phyloP scores from a whole-genome alignment of 108 stramenopile genomes.

The Fistulifera solaris region DNA sequence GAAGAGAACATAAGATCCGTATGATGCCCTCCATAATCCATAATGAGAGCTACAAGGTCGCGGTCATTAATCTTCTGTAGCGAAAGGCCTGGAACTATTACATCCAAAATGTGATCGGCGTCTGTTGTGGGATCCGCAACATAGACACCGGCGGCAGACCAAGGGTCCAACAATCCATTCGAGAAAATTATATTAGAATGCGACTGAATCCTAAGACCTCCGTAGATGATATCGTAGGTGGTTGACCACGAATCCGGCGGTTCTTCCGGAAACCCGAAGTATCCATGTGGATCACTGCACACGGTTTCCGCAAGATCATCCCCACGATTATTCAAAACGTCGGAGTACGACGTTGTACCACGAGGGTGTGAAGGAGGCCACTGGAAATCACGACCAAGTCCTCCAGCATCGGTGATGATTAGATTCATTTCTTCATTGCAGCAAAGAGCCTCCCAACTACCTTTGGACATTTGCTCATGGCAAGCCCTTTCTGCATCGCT shows the following conservation, averaged over 20 bases:
- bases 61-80: conserved; percentile 24
- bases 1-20: conserved; percentile 74
- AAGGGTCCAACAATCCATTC: conserved; percentile 83
- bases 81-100: conserved; percentile 11
- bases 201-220: conserved; percentile 26
- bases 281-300: conserved; percentile 40
- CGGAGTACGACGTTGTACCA: conserved; percentile 22
- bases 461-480: conserved; percentile 22
- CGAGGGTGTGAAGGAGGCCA: conserved; percentile 59
- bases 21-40: conserved; percentile 81
- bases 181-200: conserved; percentile 82
- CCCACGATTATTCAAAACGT: conserved; percentile 13
- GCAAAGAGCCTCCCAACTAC: conserved; percentile 39
- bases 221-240: conserved; percentile 52
- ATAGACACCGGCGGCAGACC: conserved; percentile 67
- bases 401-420: conserved; percentile 35
- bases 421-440: conserved; percentile 69
- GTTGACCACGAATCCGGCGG: conserved; percentile 39
- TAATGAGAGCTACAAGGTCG: conserved; percentile 43
- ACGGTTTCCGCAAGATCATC: conserved; percentile 1
- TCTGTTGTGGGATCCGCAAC: conserved; percentile 5
- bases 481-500: conserved; percentile 8
- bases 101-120: background rate
- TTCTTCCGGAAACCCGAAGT: conserved; percentile 38
- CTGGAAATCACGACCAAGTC: conserved; percentile 55